A percentile compares a stretch with the other conserved stretches of the same genome.
phyloP scores from a whole-genome alignment of 2,329 filamentous ascomycete genomes.

The Botrytis porri region DNA sequence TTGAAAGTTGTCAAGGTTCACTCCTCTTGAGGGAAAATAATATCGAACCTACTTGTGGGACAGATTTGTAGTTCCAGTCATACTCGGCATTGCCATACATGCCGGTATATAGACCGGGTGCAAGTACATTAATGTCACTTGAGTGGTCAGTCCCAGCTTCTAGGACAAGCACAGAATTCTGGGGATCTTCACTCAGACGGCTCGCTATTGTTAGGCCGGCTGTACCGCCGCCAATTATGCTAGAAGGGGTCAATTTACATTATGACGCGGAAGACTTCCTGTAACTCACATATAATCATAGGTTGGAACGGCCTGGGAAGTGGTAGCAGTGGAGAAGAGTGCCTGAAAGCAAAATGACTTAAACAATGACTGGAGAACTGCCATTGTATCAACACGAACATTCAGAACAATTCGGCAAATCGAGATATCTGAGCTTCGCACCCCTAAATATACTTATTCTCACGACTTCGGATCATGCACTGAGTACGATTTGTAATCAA shows the following conservation, averaged over 20 bases:
- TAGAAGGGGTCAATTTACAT: neutral
- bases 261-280: neutral
- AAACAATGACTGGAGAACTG: neutral
- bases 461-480: too few relatives aligned
- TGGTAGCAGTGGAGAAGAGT: neutral
- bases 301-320: neutral
- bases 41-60: slow-evolving; percentile 11
- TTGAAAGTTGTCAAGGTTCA: neutral
- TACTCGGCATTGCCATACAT: slow-evolving; percentile 27
- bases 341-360: neutral
- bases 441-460: neutral
- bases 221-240: slow-evolving; percentile 3
- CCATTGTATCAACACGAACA: neutral
- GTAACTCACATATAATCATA: slow-evolving; percentile 6
- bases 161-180: slow-evolving; percentile 21
- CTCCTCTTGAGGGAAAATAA: neutral
- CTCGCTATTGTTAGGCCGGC: slow-evolving; percentile 21
- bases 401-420: neutral
- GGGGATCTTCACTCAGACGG: slow-evolving; percentile 20
- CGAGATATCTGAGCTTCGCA: neutral
- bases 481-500: neutral
- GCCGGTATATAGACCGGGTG: neutral
- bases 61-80: slow-evolving; percentile 23
- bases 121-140: slow-evolving; percentile 9
- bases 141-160: slow-evolving; percentile 23